A percentile compares a stretch with the other conserved stretches of the same genome.
These are phyloP conservation scores for Mycena floridula DNA, from an alignment of 768 basidiomycete species.

Conservation along the genomic window DNA sequence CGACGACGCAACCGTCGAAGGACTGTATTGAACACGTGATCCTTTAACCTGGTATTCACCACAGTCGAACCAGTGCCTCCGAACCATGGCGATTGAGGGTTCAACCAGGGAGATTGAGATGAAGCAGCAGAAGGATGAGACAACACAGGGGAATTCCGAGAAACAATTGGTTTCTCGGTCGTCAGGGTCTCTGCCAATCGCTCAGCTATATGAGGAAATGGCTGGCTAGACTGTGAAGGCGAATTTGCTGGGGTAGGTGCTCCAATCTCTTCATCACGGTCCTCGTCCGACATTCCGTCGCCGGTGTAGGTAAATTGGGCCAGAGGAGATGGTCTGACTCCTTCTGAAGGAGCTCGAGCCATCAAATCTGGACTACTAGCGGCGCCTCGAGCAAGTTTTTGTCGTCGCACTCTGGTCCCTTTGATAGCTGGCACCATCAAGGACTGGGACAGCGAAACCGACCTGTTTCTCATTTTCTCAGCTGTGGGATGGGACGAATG, in stretches of 20 bases:
- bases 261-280: too few relatives aligned
- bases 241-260: constrained; percentile 48
- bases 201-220: constrained; percentile 27
- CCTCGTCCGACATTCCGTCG: too few relatives aligned
- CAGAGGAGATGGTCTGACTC: constrained; percentile 27
- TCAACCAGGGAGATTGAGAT: too few relatives aligned
- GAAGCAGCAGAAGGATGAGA: too few relatives aligned
- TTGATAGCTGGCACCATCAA: constrained; percentile 18
- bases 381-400: constrained; percentile 43
- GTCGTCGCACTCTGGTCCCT: constrained; percentile 31
- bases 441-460: constrained; percentile 40
- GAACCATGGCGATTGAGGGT: constrained; percentile 56
- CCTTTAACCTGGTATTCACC: constrained; percentile 91
- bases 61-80: constrained; percentile 89
- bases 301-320: constrained; percentile 29
- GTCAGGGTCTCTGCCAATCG: constrained; percentile 9
- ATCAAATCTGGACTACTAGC: constrained; percentile 68
- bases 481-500: too few relatives aligned
- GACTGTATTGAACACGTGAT: constrained; percentile 91
- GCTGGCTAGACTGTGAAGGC: constrained; percentile 26
- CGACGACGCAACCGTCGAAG: constrained; percentile 66
- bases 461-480: constrained; percentile 46
- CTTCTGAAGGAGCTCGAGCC: too few relatives aligned
- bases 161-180: background rate
- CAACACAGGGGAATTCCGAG: too few relatives aligned